Evolutionary conservation across 805 yeast species (phyloP), one percentile per base, ranked within the genome.

Genomic region (Starmerella powellii): DNA sequence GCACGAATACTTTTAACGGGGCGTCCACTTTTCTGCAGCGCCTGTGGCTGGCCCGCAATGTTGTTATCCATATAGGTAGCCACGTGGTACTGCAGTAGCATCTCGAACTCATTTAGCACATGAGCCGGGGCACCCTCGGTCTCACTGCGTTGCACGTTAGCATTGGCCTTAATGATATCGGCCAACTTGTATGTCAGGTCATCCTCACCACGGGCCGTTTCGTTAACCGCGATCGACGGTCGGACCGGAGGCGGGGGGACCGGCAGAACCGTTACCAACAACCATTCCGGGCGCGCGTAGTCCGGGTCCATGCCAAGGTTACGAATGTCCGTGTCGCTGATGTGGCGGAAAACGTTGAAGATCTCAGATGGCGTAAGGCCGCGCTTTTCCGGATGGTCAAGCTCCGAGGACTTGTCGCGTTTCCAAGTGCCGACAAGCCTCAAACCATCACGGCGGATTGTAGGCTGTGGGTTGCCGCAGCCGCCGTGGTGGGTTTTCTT

Each of bases 231-330:
- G 66, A 91, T 91, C 19, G 95, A 83, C 10, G 99, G 99, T 63
- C 99, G 80, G 27, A 91, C 99, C 28, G 96, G 97, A 48, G 99
- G 99, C 39, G 99, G 99, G 34, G 99, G 99, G 16, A 91, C 98
- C 1, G 99, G 98, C 56, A 91, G 70, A n/a, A 91, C 97, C 2
- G 97, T 86, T 52, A 91, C 74, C 47, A 91, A 72, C 78, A 91
- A 76, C 99, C 98, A 91, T 65, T 91, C 99, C 2, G 99, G 99
- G 56, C 98, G 79, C 2, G 99, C 91, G 57, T 84, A 91, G 59
- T 91, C 96, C 60, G 86, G 93, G 58, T 82, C 84, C 64, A 91
- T 80, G 4, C 99, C 99, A 47, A 91, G 61, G 52, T 74, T 76
- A 35, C 63, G 68, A 48, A 94, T 77, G 60, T 91, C 99, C 56